phyloP scores from a whole-genome alignment of 306 rosid genomes.

The Erythrophleum fordii region DNA sequence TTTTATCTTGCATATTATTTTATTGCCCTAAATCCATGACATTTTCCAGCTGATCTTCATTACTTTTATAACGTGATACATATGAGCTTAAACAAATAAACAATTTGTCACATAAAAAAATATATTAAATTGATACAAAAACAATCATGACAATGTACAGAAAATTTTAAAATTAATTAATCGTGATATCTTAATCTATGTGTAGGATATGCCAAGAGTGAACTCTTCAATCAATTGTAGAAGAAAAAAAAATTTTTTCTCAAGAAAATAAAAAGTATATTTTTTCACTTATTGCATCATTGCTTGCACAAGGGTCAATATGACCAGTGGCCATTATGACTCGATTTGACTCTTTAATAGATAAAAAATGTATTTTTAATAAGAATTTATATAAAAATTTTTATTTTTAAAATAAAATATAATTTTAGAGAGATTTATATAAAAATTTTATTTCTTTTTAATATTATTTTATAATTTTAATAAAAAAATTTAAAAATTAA shows the following conservation, averaged over 20 bases:
- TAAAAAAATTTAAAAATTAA: no score
- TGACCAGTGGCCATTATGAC: no score
- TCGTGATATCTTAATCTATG: not conserved
- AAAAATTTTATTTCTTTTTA: no score
- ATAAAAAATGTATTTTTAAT: no score
- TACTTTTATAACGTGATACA: conserved; percentile 14
- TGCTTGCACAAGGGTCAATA: no score
- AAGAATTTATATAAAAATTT: no score
- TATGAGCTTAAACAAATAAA: conserved; percentile 5
- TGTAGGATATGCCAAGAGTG: conserved; percentile 13
- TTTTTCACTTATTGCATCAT: not conserved
- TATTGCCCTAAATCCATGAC: not conserved
- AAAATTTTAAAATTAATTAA: not conserved
- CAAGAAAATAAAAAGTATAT: not conserved
- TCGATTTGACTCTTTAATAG: no score
- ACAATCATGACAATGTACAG: conserved; percentile 2
- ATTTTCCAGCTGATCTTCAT: conserved; percentile 5
- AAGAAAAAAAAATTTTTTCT: conserved; percentile 18
- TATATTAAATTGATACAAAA: not conserved
- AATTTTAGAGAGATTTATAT: no score
- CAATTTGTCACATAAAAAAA: not conserved
- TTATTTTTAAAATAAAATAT: no score
- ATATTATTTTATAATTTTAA: no score
- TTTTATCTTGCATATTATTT: not conserved
- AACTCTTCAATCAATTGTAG: not conserved